Conservation (phyloP, 2,329 filamentous ascomycete genomes). For the Botrytis medusae region DNA sequence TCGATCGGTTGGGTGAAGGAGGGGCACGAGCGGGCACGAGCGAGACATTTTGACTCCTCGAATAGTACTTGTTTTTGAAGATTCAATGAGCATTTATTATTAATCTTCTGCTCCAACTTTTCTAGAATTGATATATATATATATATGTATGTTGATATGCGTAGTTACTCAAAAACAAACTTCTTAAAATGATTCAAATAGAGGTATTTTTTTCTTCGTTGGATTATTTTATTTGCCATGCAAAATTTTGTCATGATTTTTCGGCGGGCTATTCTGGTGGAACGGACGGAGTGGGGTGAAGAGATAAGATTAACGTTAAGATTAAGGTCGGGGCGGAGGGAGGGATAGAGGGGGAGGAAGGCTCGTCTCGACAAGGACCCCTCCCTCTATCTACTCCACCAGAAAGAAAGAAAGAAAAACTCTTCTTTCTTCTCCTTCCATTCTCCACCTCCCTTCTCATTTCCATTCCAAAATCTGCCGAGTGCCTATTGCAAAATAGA, state of each 20-base stretch:
- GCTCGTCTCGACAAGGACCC: not conserved
- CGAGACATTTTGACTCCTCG: too few relatives aligned
- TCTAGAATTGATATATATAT: not conserved
- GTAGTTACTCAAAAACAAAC: not conserved
- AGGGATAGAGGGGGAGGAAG: not conserved
- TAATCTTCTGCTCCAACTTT: too few relatives aligned
- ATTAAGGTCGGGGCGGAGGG: not conserved
- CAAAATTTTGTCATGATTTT: not conserved
- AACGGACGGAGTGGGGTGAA: not conserved
- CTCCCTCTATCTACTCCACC: not conserved
- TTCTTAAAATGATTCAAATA: too few relatives aligned
- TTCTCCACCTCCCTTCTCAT: not conserved
- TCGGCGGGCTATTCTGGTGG: not conserved
- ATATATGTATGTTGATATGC: too few relatives aligned
- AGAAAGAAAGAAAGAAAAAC: not conserved
- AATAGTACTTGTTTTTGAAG: too few relatives aligned
- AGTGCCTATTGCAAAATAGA: not conserved
- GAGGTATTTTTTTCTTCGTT: too few relatives aligned
- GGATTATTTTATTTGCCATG: too few relatives aligned
- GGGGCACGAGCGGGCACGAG: too few relatives aligned
- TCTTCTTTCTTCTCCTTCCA: not conserved
- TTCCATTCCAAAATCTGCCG: not conserved
- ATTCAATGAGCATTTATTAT: too few relatives aligned
- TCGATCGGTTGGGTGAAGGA: too few relatives aligned
- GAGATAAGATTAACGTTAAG: not conserved